Conservation (phyloP, 148 eudicot species). For the Polygonum maritimum region DNA sequence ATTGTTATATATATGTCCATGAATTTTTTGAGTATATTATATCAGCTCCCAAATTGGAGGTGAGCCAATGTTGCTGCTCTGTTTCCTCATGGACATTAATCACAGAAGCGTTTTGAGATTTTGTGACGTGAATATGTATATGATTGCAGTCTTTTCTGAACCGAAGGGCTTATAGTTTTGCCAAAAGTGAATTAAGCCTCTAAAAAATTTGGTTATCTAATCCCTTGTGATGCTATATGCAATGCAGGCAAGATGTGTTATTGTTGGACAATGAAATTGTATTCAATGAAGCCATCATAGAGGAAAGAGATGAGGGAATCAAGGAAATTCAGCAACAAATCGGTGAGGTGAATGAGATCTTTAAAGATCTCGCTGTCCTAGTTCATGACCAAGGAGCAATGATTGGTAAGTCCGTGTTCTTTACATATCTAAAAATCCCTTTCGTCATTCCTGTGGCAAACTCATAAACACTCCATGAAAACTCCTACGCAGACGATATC, state of each 20-base stretch:
- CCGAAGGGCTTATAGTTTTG: neutral
- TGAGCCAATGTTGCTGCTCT: neutral
- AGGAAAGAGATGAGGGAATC: conserved; percentile 77
- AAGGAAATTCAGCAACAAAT: conserved; percentile 76
- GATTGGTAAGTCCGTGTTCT: conserved; percentile 38
- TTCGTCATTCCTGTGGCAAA: neutral
- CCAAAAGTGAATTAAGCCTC: neutral
- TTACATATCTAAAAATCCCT: neutral
- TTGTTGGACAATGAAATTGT: conserved; percentile 61
- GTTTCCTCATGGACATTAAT: neutral
- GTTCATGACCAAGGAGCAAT: conserved; percentile 79
- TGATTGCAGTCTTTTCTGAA: neutral
- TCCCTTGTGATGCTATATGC: conserved; percentile 7
- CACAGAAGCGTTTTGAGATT: neutral
- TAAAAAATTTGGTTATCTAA: conserved; percentile 9
- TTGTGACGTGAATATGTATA: neutral
- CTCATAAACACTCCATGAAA: neutral
- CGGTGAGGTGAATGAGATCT: conserved; percentile 79
- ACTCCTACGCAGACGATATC: conserved; percentile 49
- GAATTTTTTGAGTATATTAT: neutral
- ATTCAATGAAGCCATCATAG: conserved; percentile 66
- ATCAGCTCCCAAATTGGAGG: neutral
- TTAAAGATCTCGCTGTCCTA: conserved; percentile 79
- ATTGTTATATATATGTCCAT: neutral
- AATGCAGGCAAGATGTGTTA: conserved; percentile 59